Evolutionary conservation across 2,329 filamentous ascomycete species (phyloP), one percentile per base, ranked within the genome.

Genomic region (Dothiorella sarmentorum): DNA sequence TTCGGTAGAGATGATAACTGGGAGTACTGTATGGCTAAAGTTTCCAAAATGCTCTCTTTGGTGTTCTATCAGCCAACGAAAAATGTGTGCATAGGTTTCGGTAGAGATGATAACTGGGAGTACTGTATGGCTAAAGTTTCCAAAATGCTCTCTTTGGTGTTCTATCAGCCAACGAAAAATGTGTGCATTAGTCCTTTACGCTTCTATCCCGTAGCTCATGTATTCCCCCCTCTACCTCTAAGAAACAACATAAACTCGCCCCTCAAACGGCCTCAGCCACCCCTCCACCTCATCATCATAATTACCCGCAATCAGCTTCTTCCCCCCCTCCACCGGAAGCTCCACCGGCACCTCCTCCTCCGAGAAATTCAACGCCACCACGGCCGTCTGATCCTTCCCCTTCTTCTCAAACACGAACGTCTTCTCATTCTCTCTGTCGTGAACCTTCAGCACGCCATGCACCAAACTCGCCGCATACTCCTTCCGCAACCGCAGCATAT

Each of bases 381-480:
- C 52, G 2, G 70, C 72, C 7, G 59, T 68, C 56, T 66, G 68
- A 5, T 66, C 68, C 60, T 64, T 65, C 64, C 63, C 76, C 76
- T 56, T 64, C 65, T 52, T 53, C 33, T 53, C 49, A 53, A 73
- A 75, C 9, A 81, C 77, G 64, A 88, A 87, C 0, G 84, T 71
- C 24, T 79, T 70, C 60, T 73, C 66, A 29, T 83, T 79, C 3
- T 83, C 75, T 0, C 75, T 69, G 0, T 82, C 79, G 1, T 87
- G 68, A 22, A 81, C 64, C 51, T 79, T 76, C 61, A 88, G 89
- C 56, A 82, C 75, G 0, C 87, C 87, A 64, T 89, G 89, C 3
- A 89, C 81, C 60, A 90, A 84, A 1, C 88, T 68, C 61, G 88
- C 82, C 43, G 78, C 78, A 65, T 83, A 76, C 44, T 79, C 70